Base-by-base conservation (phyloP, 2,329 filamentous ascomycete genomes). In the Thelonectria olida region DNA sequence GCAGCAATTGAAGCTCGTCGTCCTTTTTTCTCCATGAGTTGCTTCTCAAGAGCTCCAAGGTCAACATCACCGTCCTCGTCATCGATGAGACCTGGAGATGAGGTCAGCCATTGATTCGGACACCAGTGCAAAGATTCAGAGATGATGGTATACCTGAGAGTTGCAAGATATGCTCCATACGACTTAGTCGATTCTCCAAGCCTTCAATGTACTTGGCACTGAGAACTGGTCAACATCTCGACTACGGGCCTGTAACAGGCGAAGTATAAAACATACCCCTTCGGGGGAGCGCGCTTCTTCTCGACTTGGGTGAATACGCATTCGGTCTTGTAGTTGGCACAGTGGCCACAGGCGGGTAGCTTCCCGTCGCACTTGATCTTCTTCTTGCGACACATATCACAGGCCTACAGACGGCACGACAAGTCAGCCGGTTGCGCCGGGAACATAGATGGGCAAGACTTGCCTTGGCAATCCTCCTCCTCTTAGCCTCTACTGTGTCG, bases 351-450 rank as follows among this genome's bases (percentile, higher is more conserved):
- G 62, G 93, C 89, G 36, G 96, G 95, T 79, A 97, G 88, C 80
- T 96, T 97, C 68, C 96, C 95, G 75, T 98, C 96, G 79, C 95
- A 98, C 81, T 98, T 98, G 80, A 98, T 96, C 84, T 95, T 97
- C 80, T 92, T 94, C 81, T 97, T 97, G 71, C 94, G 87, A 76
- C 95, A 98, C 93, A 97, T 96, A 72, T 97, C 94, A 80, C 93
- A 97, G 52, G 93, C 93, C 92, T 94, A 62, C 52, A 13, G 20
- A 52, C 27, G 34, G 45, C 17, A n/a, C 12, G 34, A n/a, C 20
- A 12, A 47, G 61, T 71, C 61, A 70, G 68, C 47, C 49, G 53
- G 54, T 15, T 48, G 49, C 23, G 19, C 54, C 25, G 49, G 41
- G 31, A 9, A 47, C 7, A 23, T 22, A 22, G 17, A n/a, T 20